Evolutionary conservation across 2,329 filamentous ascomycete genomes (phyloP).

Genomic region (Nemania sp.): DNA sequence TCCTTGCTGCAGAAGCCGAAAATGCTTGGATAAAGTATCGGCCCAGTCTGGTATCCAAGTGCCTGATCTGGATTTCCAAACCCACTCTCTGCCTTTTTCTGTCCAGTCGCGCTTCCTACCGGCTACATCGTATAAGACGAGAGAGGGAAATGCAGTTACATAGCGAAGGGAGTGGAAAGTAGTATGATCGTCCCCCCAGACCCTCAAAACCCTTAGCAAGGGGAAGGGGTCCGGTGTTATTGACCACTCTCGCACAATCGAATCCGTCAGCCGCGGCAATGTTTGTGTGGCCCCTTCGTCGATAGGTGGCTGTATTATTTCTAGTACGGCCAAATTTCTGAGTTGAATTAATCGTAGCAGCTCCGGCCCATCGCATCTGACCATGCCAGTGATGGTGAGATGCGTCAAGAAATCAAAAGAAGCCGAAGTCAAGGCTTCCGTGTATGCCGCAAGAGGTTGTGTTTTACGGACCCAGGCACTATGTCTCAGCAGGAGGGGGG

Average conservation of each 20-base stretch:
- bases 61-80: background rate
- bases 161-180: conserved; percentile 47
- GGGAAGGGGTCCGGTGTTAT: conserved; percentile 49
- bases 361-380: conserved; percentile 40
- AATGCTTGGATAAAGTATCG: background rate
- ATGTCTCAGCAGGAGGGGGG: conserved; percentile 7
- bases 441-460: conserved; percentile 41
- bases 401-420: conserved; percentile 39
- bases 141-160: conserved; percentile 47
- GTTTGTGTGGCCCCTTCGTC: conserved; percentile 30
- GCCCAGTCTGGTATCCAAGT: background rate
- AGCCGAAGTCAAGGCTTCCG: conserved; percentile 42
- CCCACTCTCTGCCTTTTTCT: background rate
- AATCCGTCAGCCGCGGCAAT: conserved; percentile 48
- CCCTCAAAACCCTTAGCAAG: conserved; percentile 49
- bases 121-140: conserved; percentile 50
- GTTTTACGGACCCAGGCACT: background rate
- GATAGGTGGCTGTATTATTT: conserved; percentile 48
- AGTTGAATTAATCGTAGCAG: conserved; percentile 47
- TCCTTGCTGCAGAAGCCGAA: background rate
- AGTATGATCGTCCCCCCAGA: conserved; percentile 48
- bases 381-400: conserved; percentile 29
- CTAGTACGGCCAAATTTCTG: conserved; percentile 52
- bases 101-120: conserved; percentile 44
- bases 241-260: conserved; percentile 52